Base-by-base conservation (phyloP, 305 asterid genomes). In the Solanum hybrid region DNA sequence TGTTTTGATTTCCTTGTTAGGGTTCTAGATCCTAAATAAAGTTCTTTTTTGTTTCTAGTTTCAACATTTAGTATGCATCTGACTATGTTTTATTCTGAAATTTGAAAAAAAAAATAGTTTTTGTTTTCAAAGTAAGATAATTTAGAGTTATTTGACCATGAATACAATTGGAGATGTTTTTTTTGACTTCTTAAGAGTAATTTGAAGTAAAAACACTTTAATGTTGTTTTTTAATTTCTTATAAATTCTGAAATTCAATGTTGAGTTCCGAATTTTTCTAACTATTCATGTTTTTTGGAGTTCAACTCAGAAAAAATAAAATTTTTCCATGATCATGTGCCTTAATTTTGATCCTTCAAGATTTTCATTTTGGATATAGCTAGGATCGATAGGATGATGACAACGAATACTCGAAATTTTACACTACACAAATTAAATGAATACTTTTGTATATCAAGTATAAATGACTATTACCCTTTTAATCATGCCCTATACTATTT, bases 261-360 rank as follows among this genome's bases (percentile, higher is more conserved):
- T 57, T 17, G 10, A 57, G 0, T 6, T 17, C 0, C 4, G 4
- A 57, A 51, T 0, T 57, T 57, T 17, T 57, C 22, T 17, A 0
- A 57, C 10, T 6, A 51, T 14, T 14, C 1, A 2, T 57, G 1
- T 57, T 57, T 57, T 57, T 20, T 22, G 2, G 22, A 7, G 8
- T 57, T 57, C 10, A 38, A 57, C 10, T 57, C 1, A 0, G 9
- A 7, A 57, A 57, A 57, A 57, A 17, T 17, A 0, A 57, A 57
- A 57, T 6, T 2, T 57, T 17, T 6, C 10, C 70, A 57, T 57
- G 26, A 7, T 22, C 26, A 61, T 1, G 1, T 0, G 2, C 72
- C 11, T 61, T 61, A 20, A 61, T 1, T 61, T 32, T 1, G 81
- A 77, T 77, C 39, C 81, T 32, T 2, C 24, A 31, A 7, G 38